Conservation (phyloP, 768 basidiomycete genomes). For the Paxillus ammoniavirescens region DNA sequence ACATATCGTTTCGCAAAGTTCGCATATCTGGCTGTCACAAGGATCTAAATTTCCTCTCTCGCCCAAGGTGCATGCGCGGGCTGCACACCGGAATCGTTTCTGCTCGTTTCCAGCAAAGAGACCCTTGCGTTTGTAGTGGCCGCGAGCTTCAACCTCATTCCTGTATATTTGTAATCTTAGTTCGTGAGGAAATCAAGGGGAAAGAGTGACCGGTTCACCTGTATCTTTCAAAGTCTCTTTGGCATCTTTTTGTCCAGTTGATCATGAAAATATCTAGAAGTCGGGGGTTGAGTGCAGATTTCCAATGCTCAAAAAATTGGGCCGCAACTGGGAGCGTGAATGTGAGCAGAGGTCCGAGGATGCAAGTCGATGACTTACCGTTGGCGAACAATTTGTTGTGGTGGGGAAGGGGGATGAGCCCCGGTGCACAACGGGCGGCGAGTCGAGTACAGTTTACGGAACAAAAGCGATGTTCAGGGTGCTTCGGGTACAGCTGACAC, state of each 20-base stretch:
- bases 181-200: background rate
- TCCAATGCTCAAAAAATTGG: slow-evolving; percentile 11
- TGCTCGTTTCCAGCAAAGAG: slow-evolving; percentile 18
- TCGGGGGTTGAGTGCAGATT: slow-evolving; percentile 4
- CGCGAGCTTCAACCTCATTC: slow-evolving; percentile 12
- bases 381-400: slow-evolving; percentile 6
- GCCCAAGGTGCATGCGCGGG: slow-evolving; percentile 22
- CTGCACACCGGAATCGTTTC: slow-evolving; percentile 22
- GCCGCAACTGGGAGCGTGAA: slow-evolving; percentile 7
- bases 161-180: slow-evolving; percentile 5
- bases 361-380: slow-evolving; percentile 1
- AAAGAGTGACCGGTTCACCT: slow-evolving; percentile 1
- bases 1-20: slow-evolving; percentile 20
- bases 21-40: slow-evolving; percentile 13
- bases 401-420: slow-evolving; percentile 10
- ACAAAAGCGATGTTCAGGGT: slow-evolving; percentile 19
- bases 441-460: slow-evolving; percentile 10
- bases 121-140: background rate
- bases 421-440: slow-evolving; percentile 15
- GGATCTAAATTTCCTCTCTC: slow-evolving; percentile 16
- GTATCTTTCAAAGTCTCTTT: slow-evolving; percentile 15
- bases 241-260: slow-evolving; percentile 14
- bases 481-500: slow-evolving; percentile 12
- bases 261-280: slow-evolving; percentile 19
- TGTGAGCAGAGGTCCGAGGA: too few relatives aligned